Conservation (phyloP, 78 protist species). For the Speleostelium caveatum region DNA sequence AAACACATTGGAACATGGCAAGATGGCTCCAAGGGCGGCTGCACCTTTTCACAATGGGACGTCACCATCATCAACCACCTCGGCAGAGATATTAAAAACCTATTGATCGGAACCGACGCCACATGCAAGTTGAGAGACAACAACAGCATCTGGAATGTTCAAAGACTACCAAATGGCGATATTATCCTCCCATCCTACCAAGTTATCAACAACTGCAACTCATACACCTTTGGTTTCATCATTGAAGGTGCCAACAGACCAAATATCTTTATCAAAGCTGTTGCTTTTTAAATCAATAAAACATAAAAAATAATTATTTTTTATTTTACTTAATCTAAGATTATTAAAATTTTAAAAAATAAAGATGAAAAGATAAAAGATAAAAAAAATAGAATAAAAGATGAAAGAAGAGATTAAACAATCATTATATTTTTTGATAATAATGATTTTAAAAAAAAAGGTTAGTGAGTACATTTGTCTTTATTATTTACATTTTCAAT, state of each 20-base stretch:
- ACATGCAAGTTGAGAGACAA: slow-evolving; percentile 15
- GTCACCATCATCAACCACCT: slow-evolving; percentile 3
- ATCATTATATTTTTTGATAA: too few species aligned
- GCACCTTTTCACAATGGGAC: slow-evolving; percentile 9
- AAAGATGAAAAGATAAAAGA: too few species aligned
- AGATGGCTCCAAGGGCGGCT: background rate
- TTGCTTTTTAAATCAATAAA: background rate
- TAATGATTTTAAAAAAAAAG: too few species aligned
- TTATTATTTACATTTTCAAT: too few species aligned
- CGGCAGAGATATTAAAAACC: slow-evolving; percentile 11
- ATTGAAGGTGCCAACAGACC: slow-evolving; percentile 10
- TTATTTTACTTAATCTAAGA: too few species aligned
- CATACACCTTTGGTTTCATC: slow-evolving; percentile 33
- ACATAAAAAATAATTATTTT: too few species aligned
- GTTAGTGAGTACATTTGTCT: too few species aligned
- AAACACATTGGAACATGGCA: background rate
- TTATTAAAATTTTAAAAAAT: too few species aligned
- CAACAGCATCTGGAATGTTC: slow-evolving; percentile 32
- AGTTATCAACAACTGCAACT: background rate
- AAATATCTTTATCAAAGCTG: background rate
- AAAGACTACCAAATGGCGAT: slow-evolving; percentile 2
- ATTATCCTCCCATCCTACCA: background rate
- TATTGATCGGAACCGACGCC: slow-evolving; percentile 18
- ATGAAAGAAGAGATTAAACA: too few species aligned
- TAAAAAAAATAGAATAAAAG: too few species aligned